Conservation (phyloP, 257 asterid genomes). For the Nicotiana benthamiana region DNA sequence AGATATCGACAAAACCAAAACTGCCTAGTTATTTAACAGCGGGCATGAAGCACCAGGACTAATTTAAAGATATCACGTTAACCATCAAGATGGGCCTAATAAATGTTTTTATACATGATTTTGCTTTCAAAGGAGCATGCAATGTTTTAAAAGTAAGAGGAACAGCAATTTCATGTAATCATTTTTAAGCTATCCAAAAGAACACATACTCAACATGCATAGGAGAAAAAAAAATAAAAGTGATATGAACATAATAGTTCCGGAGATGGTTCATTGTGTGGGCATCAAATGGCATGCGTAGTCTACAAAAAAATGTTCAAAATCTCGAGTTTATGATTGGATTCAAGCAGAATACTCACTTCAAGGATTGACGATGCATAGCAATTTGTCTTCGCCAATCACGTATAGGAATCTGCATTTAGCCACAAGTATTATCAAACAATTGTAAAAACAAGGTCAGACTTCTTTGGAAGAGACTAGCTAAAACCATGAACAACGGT, state of each 20-base stretch:
- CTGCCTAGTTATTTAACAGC: background rate
- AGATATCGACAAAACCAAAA: background rate
- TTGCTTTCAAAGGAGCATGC: background rate
- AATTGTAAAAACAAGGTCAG: background rate
- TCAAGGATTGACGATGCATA: constrained; percentile 30
- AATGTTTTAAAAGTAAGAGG: background rate
- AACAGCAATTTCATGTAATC: background rate
- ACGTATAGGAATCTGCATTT: constrained; percentile 53
- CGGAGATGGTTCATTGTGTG: background rate
- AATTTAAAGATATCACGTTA: background rate
- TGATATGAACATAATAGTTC: background rate
- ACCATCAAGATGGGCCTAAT: background rate
- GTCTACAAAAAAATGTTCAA: background rate
- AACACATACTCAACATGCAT: background rate
- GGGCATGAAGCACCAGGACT: background rate
- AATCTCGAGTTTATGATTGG: background rate
- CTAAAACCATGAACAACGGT: background rate
- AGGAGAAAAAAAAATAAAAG: background rate
- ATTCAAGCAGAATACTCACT: constrained; percentile 8
- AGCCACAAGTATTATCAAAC: constrained; percentile 1
- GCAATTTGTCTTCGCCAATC: constrained; percentile 81
- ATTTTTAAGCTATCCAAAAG: background rate
- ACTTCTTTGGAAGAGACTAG: background rate
- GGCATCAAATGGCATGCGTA: background rate
- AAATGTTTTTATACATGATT: background rate